Base-by-base conservation (phyloP, 2,329 filamentous ascomycete genomes). In the Escovopsis sp. region DNA sequence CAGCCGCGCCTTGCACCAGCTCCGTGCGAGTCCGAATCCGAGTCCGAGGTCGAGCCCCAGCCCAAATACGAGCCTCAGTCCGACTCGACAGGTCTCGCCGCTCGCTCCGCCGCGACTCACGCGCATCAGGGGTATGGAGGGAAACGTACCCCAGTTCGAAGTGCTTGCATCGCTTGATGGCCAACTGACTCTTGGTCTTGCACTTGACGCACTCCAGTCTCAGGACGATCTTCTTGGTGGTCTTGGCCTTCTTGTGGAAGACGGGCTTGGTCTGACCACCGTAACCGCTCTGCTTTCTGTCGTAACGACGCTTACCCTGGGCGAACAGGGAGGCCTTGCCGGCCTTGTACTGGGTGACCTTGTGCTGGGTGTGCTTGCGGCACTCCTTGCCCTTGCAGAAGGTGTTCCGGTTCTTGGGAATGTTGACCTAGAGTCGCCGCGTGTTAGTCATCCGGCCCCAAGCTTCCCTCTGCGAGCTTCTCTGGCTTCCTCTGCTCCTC, bases 241-340 rank as follows among this genome's bases (percentile, higher is more conserved):
- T 98, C 85, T 98, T 98, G 57, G 91, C 91, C 77, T 95, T 96
- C 83, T 96, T 98, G 85, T 96, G 91, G 85, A 96, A 98, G 65
- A 98, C 88, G 60, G 93, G 91, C 77, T 98, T 98, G 64, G 91
- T 98, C 77, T 98, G 91, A 88, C 91, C 91, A 85, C 91, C 91
- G 67, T 95, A 96, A 85, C 89, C 89, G 68, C 82, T 86, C 77
- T 96, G 89, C 79, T 96, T 96, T 66, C 87, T 80, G 75, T 94
- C 87, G 76, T 96, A 96, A 82, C 89, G 88, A 72, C 89, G 85
- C 85, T 96, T 98, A 80, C 89, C 89, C 80, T 98, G 89, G 50
- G 87, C 87, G 76, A 87, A 93, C 56, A 89, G 77, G 63, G 87
- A 94, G 65, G 87, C 87, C 80, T 94, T 94, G 70, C 85, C 85